Evolutionary conservation across 1,139 yeast genomes (phyloP), one percentile per base, ranked within the genome.

Genomic region (Saccharomyces pastorianus): DNA sequence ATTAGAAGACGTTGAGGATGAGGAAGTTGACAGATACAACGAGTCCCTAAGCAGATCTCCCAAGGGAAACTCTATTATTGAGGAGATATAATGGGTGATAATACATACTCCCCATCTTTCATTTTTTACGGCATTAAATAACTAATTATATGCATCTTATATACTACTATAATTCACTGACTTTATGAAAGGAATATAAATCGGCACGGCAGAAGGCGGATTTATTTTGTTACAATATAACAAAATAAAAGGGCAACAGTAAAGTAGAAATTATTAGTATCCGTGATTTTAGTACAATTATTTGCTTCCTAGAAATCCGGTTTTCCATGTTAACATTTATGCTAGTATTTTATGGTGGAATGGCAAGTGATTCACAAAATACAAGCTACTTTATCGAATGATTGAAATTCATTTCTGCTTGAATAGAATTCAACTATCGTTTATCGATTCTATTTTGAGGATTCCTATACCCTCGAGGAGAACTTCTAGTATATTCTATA

Each of bases 1-100:
- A 2, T 53, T 67, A 20, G 70, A 66, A 53, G 68, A 66, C 8
- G 63, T 67, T 2, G 68, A 65, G 32, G 71, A 67, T 51, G 70
- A 59, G 50, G 71, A 67, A 48, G 34, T 58, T 6, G 53, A 55
- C 27, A 59, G 71, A 48, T 67, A 61, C 57, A 56, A 57, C 29
- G 54, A 55, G 42, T 60, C 64, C 3, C 50, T 64, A 9, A 47
- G 50, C 44, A 55, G 54, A 20, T 56, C 66, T 9, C 67, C 68
- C 20, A 54, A 50, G 13, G 64, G 64, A 2, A 52, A 55, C 6
- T 58, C 69, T 3, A 56, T 67, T 27, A 54, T 67, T 26, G 69
- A 66, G 50, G 68, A 65, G 54, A 20, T 55, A 28, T 58, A 56
- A 57, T n/a, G 47, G 29, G 9, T 41, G 23, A 9, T 26, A 29